Evolutionary conservation across 805 yeast genomes (phyloP).

Genomic region (Barnettozyma sucrosica): DNA sequence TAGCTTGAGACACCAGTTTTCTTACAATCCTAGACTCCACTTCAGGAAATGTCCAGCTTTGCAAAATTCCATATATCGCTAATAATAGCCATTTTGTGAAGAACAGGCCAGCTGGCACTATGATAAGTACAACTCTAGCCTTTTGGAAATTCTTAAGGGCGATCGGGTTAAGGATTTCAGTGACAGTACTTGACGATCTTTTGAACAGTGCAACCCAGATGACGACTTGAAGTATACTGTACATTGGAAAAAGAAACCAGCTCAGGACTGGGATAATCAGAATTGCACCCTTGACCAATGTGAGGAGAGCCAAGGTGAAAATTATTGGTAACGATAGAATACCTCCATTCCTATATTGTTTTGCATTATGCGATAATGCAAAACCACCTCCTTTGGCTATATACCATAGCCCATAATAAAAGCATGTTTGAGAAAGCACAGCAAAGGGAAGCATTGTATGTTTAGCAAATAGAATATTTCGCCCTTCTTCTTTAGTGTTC

Average conservation of each 20-base stretch:
- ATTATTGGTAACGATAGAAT: background rate
- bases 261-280: background rate
- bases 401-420: background rate
- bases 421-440: background rate
- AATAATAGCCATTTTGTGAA: background rate
- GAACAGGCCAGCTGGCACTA: background rate
- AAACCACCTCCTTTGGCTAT: background rate
- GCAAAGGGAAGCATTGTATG: background rate
- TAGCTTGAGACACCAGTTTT: background rate
- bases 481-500: background rate
- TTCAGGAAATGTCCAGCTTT: background rate
- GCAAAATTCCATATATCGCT: background rate
- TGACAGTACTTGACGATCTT: background rate
- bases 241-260: background rate
- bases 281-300: background rate
- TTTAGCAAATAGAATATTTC: background rate
- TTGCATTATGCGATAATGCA: background rate
- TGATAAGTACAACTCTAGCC: background rate
- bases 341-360: background rate
- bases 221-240: background rate
- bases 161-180: background rate
- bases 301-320: background rate
- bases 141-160: background rate
- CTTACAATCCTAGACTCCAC: background rate
- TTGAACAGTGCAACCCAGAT: slow-evolving; percentile 2